These are phyloP conservation scores for Leishmania martiniquensis DNA, from an alignment of 208 protist species.

Conservation along the genomic window DNA sequence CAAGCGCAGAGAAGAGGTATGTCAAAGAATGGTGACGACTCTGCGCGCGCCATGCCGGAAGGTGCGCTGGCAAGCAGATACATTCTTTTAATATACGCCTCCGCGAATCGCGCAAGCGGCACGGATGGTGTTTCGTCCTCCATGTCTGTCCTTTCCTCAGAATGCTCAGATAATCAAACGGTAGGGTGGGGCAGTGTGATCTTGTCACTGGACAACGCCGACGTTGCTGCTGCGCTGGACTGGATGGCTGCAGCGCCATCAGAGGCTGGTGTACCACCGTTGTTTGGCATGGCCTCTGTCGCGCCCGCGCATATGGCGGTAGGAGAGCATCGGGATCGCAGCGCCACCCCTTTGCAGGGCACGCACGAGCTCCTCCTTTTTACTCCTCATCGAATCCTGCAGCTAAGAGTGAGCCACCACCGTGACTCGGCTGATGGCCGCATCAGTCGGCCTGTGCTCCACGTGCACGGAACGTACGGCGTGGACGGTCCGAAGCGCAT, in stretches of 20 bases:
- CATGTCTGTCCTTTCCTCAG: neutral
- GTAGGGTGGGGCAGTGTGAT: conserved; percentile 11
- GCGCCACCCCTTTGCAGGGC: neutral
- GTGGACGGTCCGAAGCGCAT: neutral
- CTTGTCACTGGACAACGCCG: conserved; percentile 13
- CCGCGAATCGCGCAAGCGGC: neutral
- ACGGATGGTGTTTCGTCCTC: neutral
- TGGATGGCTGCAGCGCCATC: conserved; percentile 14
- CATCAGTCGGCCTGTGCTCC: neutral
- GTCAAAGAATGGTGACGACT: neutral
- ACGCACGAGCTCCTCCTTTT: conserved; percentile 7
- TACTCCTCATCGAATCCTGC: conserved; percentile 7
- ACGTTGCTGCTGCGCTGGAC: conserved; percentile 11
- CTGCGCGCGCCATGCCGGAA: too few species aligned
- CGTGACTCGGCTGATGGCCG: neutral
- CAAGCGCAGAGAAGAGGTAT: neutral
- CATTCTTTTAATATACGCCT: neutral
- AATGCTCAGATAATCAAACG: neutral
- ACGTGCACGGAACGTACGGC: conserved; percentile 14
- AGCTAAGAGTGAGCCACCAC: conserved; percentile 5
- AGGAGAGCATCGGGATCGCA: neutral
- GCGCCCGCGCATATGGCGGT: neutral
- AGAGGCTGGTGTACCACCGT: neutral
- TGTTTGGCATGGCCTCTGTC: neutral
- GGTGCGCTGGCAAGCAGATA: neutral